Evolutionary conservation across 139 green algal species (phyloP).

Genomic region (Nannochloris sp.): DNA sequence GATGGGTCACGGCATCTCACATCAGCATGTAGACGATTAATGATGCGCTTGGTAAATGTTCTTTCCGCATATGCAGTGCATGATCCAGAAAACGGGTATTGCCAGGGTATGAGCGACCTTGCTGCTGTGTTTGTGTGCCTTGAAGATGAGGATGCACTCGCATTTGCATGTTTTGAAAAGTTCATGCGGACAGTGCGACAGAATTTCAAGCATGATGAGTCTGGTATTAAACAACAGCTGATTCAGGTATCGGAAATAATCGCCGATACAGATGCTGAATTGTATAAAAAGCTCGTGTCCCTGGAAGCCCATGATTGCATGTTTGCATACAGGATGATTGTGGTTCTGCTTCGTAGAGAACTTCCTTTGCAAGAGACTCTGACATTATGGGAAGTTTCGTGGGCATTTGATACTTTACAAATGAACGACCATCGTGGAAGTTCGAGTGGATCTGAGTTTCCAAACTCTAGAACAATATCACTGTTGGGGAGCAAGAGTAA

Average conservation of each 20-base stretch:
- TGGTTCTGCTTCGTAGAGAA: conserved; percentile 72
- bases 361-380: conserved; percentile 44
- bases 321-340: conserved; percentile 74
- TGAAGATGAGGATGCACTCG: conserved; percentile 67
- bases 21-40: conserved; percentile 21
- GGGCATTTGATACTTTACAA: conserved; percentile 8
- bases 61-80: conserved; percentile 73
- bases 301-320: conserved; percentile 58
- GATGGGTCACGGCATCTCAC: conserved; percentile 31
- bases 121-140: conserved; percentile 70
- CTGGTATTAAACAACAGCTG: conserved; percentile 61
- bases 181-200: conserved; percentile 59
- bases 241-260: conserved; percentile 40
- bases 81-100: conserved; percentile 75
- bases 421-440: not conserved
- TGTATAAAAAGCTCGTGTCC: conserved; percentile 31
- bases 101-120: conserved; percentile 84
- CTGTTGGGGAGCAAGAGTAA: not conserved
- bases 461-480: not conserved
- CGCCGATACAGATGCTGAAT: conserved; percentile 30
- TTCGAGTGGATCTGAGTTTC: not conserved
- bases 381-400: conserved; percentile 22
- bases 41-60: conserved; percentile 52
- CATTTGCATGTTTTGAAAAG: conserved; percentile 73
- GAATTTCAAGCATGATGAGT: conserved; percentile 66